These are phyloP conservation scores for Oryza rufipogon DNA, from an alignment of 176 grass and related monocot species.

Conservation along the genomic window DNA sequence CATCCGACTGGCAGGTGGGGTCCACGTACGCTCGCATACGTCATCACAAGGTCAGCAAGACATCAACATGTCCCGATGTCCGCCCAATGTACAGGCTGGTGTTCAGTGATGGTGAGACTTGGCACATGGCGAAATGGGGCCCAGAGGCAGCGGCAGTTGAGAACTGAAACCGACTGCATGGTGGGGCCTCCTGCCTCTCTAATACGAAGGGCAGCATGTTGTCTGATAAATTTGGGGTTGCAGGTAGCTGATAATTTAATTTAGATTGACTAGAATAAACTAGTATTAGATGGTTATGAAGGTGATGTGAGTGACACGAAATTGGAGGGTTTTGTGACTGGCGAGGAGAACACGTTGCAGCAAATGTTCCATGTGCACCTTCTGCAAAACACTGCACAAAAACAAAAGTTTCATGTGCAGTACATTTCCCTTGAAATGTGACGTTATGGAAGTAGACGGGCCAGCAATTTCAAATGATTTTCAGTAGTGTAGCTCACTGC, in stretches of 20 bases:
- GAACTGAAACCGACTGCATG: not conserved
- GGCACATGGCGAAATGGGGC: not conserved
- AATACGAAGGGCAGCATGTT: not conserved
- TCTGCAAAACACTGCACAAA: no score
- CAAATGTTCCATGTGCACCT: not conserved
- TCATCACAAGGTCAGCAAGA: constrained; percentile 40
- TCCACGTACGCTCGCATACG: not conserved
- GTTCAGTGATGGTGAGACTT: not conserved
- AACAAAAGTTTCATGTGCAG: no score
- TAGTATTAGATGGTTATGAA: no score
- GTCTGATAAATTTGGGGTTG: not conserved
- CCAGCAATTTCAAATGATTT: not conserved
- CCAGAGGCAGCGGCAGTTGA: constrained; percentile 8
- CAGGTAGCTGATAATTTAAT: not conserved
- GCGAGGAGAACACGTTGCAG: not conserved
- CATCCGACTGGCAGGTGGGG: not conserved
- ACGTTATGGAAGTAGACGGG: not conserved
- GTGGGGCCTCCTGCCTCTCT: not conserved
- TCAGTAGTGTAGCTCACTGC: not conserved
- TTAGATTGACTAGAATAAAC: not conserved
- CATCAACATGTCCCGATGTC: not conserved
- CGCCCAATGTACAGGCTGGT: not conserved
- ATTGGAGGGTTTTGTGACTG: not conserved
- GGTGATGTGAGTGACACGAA: not conserved
- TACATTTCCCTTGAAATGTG: not conserved